Conservation (phyloP, 2,329 filamentous ascomycete genomes). For the Aureobasidium sp. region DNA sequence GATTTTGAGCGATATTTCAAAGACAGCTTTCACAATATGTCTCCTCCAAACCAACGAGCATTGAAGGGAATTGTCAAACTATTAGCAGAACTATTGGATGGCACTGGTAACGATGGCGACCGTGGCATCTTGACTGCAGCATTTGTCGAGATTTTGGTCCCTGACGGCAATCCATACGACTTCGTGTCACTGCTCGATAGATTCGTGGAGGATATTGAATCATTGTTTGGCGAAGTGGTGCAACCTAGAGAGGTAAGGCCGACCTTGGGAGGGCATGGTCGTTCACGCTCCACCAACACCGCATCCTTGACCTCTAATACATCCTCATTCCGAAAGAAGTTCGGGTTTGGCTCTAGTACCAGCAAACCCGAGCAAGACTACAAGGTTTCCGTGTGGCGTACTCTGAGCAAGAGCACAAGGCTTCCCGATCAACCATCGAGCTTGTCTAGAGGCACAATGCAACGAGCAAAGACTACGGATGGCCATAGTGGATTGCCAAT, state of each 20-base stretch:
- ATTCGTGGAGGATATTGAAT: constrained; percentile 80
- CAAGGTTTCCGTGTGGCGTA: constrained; percentile 73
- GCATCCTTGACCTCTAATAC: constrained; percentile 78
- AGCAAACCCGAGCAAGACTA: constrained; percentile 64
- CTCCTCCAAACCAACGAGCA: constrained; percentile 58
- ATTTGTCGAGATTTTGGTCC: constrained; percentile 78
- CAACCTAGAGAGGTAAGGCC: constrained; percentile 10
- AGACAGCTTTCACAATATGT: constrained; percentile 42
- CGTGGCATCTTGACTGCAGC: constrained; percentile 78
- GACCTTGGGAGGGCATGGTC: constrained; percentile 29
- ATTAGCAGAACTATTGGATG: constrained; percentile 77
- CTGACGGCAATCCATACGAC: constrained; percentile 65
- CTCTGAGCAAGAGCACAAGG: constrained; percentile 70
- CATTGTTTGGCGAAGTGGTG: constrained; percentile 64
- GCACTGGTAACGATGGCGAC: constrained; percentile 84
- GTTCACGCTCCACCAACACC: constrained; percentile 52
- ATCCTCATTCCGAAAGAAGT: constrained; percentile 75
- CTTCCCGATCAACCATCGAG: constrained; percentile 53
- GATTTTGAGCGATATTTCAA: constrained; percentile 59
- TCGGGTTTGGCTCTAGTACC: constrained; percentile 74
- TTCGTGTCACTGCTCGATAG: constrained; percentile 85
- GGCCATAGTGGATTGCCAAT: constrained; percentile 44
- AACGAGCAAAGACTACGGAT: constrained; percentile 72
- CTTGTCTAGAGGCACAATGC: constrained; percentile 57
- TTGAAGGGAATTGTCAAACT: constrained; percentile 79